Percentiles rank a stretch among this genome's conserved stretches.
These are phyloP conservation scores for Ustilago nuda DNA, from an alignment of 1,284 basidiomycete genomes.

Conservation along the genomic window DNA sequence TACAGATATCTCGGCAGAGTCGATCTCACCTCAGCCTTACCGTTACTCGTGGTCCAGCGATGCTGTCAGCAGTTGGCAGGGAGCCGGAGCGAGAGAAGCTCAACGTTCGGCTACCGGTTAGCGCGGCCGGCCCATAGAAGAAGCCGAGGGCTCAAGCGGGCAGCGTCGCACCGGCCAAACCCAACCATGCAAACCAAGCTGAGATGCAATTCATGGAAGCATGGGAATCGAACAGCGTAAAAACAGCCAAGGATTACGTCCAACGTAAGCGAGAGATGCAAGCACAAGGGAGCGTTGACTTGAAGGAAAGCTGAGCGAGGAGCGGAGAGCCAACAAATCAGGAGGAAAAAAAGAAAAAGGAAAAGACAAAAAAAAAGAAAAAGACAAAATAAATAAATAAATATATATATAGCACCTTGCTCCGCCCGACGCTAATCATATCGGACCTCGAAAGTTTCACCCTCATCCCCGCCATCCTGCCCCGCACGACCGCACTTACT, in stretches of 20 bases:
- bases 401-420: neutral
- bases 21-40: conserved; percentile 4
- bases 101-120: conserved; percentile 23
- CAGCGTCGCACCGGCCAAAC: neutral
- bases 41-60: neutral
- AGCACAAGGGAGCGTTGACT: neutral
- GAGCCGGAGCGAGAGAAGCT: too few relatives aligned
- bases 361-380: too few relatives aligned
- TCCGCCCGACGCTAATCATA: conserved; percentile 14
- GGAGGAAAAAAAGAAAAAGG: neutral
- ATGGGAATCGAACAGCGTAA: conserved; percentile 5
- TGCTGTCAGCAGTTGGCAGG: neutral
- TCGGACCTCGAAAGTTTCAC: conserved; percentile 5
- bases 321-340: neutral
- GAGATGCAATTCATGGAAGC: conserved; percentile 2
- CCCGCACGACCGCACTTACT: neutral
- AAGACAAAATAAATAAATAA: neutral
- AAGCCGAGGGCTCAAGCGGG: conserved; percentile 30
- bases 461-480: neutral
- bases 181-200: neutral
- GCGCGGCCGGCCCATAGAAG: conserved; percentile 20
- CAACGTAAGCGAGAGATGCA: conserved; percentile 7
- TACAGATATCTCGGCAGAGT: neutral
- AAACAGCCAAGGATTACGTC: conserved; percentile 9
- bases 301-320: neutral